These are phyloP conservation scores for Phycomyces nitens DNA, from an alignment of 192 early-diverging fungal species.

Conservation along the genomic window DNA sequence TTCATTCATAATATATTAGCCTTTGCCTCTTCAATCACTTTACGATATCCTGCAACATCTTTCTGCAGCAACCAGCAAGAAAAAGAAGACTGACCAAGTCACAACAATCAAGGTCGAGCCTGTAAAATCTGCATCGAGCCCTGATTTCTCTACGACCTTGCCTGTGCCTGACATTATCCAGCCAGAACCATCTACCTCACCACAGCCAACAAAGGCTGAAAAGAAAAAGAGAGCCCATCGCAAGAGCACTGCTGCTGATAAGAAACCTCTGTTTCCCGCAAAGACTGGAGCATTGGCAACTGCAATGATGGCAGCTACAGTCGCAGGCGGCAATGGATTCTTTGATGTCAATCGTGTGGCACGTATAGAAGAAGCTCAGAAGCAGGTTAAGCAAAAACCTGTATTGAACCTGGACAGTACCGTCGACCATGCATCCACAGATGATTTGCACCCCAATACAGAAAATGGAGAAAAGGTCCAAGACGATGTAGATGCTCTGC, in stretches of 20 bases:
- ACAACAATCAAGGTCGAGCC: conserved; percentile 21
- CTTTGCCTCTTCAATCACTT: conserved; percentile 16
- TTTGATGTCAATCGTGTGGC: conserved; percentile 19
- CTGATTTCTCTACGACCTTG: conserved; percentile 1
- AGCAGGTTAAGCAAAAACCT: neutral
- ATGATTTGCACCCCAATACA: neutral
- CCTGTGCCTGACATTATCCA: neutral
- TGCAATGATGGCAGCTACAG: conserved; percentile 38
- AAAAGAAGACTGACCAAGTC: conserved; percentile 10
- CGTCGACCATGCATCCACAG: too few species aligned
- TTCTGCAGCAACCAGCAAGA: conserved; percentile 21
- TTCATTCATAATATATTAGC: too few species aligned
- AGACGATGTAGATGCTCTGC: conserved; percentile 36
- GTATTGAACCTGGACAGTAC: neutral
- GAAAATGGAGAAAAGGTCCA: neutral
- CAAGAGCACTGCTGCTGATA: conserved; percentile 5
- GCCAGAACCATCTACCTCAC: conserved; percentile 14
- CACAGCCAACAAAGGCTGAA: conserved; percentile 6
- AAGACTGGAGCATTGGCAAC: conserved; percentile 34
- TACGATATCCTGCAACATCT: conserved; percentile 26
- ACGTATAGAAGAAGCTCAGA: neutral
- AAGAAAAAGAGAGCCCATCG: conserved; percentile 6
- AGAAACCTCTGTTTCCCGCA: neutral
- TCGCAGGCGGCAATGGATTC: conserved; percentile 28
- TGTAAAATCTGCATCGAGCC: conserved; percentile 7